Evolutionary conservation across 768 basidiomycete species (phyloP).

Genomic region (Leccinum barrowsii): DNA sequence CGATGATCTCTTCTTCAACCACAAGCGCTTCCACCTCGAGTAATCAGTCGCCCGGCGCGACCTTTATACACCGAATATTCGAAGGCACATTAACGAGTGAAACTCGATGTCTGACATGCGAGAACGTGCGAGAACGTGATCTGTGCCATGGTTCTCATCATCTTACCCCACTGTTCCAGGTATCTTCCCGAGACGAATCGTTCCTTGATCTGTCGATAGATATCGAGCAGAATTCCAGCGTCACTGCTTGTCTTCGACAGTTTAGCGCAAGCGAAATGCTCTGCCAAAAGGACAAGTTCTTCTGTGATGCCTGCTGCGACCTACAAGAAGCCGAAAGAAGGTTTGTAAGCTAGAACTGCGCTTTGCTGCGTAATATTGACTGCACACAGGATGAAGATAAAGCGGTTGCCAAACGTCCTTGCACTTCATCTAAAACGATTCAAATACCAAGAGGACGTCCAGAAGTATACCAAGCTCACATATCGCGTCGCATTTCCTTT

Average conservation of each 20-base stretch:
- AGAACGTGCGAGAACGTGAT: constrained; percentile 60
- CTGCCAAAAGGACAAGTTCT: constrained; percentile 97
- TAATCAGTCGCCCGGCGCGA: constrained; percentile 48
- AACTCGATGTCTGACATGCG: constrained; percentile 96
- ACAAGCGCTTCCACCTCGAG: constrained; percentile 47
- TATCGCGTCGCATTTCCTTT: constrained; percentile 97
- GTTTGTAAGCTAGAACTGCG: constrained; percentile 36
- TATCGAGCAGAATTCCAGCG: constrained; percentile 96
- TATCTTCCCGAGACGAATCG: constrained; percentile 90
- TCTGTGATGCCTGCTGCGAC: constrained; percentile 95
- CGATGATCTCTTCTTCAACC: constrained; percentile 53
- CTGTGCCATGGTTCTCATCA: constrained; percentile 1
- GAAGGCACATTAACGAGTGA: constrained; percentile 95
- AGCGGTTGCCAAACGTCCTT: constrained; percentile 90
- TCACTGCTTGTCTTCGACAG: constrained; percentile 92
- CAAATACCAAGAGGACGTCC: constrained; percentile 94
- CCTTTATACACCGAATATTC: constrained; percentile 89
- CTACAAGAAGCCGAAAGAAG: constrained; percentile 97
- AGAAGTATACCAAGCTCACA: constrained; percentile 89
- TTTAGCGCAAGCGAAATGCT: constrained; percentile 99
- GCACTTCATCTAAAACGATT: constrained; percentile 97
- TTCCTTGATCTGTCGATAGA: constrained; percentile 99
- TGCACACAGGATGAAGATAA: constrained; percentile 89
- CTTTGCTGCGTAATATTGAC: constrained; percentile 9
- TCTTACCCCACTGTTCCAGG: constrained; percentile 39